These are phyloP conservation scores for Ajuga chamaepitys DNA, from an alignment of 257 asterid genomes.

Conservation along the genomic window DNA sequence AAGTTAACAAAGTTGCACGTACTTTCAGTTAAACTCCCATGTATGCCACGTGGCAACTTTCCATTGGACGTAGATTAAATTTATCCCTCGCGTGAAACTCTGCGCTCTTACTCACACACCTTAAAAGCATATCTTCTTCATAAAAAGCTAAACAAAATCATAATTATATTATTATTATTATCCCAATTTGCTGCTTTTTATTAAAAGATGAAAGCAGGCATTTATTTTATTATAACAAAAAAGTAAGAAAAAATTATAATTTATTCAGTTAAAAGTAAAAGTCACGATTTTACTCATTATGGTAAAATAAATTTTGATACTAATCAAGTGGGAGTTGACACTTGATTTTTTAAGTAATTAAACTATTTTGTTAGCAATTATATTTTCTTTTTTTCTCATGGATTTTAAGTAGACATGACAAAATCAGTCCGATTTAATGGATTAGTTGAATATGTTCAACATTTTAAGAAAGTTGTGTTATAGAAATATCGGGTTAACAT, in stretches of 20 bases:
- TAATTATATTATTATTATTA: constrained; percentile 6
- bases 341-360: constrained; percentile 7
- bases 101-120: constrained; percentile 17
- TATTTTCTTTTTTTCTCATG: too few relatives aligned
- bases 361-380: background rate
- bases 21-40: background rate
- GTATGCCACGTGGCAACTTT: constrained; percentile 11
- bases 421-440: too few relatives aligned
- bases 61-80: background rate
- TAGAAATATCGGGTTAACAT: too few relatives aligned
- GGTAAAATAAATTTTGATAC: constrained; percentile 9
- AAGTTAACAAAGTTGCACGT: constrained; percentile 11
- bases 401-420: too few relatives aligned
- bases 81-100: constrained; percentile 26
- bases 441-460: too few relatives aligned
- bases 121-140: constrained; percentile 46
- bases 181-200: constrained; percentile 12
- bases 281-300: constrained; percentile 14
- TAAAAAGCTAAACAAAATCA: constrained; percentile 37
- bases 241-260: constrained; percentile 1
- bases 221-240: constrained; percentile 6
- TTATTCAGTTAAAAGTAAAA: constrained; percentile 12
- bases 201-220: constrained; percentile 33
- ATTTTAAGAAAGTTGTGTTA: too few relatives aligned
- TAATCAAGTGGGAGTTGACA: constrained; percentile 19